Evolutionary conservation across 1,284 basidiomycete genomes (phyloP).

Genomic region (Lentinula novae-zelandiae): DNA sequence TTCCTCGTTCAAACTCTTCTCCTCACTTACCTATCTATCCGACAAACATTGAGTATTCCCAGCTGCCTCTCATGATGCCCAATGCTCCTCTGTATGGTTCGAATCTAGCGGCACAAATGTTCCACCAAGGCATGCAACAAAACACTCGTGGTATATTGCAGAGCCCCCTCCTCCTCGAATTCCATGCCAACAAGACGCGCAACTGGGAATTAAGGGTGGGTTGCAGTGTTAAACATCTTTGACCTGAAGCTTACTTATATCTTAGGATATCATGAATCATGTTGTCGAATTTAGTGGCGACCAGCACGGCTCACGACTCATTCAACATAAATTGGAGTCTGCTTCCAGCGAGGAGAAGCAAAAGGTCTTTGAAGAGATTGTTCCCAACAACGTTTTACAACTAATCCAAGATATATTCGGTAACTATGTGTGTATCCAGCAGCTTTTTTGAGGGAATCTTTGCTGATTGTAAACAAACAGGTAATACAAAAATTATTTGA

Average conservation of each 20-base stretch:
- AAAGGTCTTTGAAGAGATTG: conserved; percentile 87
- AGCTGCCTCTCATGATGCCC: conserved; percentile 44
- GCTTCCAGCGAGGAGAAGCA: conserved; percentile 78
- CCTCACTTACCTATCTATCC: conserved; percentile 41
- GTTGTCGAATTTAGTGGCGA: conserved; percentile 93
- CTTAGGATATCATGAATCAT: conserved; percentile 81
- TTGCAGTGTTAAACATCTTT: conserved; percentile 4
- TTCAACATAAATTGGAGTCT: conserved; percentile 81
- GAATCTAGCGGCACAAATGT: conserved; percentile 33
- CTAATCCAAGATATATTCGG: conserved; percentile 96
- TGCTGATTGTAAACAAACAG: conserved; percentile 34
- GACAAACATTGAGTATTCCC: conserved; percentile 44
- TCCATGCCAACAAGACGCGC: conserved; percentile 74
- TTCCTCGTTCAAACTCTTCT: conserved; percentile 38
- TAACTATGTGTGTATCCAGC: conserved; percentile 71
- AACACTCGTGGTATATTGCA: conserved; percentile 47
- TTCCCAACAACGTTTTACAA: conserved; percentile 71
- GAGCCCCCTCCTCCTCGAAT: conserved; percentile 80
- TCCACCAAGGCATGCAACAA: conserved; percentile 36
- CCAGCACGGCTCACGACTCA: conserved; percentile 90
- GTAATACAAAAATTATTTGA: conserved; percentile 96
- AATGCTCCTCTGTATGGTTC: conserved; percentile 40
- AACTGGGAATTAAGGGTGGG: conserved; percentile 80
- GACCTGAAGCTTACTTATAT: not conserved
- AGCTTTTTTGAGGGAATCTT: not conserved